These are phyloP conservation scores for Pelagophyceae sp. DNA, from an alignment of 352 stramenopile genomes.

Conservation along the genomic window DNA sequence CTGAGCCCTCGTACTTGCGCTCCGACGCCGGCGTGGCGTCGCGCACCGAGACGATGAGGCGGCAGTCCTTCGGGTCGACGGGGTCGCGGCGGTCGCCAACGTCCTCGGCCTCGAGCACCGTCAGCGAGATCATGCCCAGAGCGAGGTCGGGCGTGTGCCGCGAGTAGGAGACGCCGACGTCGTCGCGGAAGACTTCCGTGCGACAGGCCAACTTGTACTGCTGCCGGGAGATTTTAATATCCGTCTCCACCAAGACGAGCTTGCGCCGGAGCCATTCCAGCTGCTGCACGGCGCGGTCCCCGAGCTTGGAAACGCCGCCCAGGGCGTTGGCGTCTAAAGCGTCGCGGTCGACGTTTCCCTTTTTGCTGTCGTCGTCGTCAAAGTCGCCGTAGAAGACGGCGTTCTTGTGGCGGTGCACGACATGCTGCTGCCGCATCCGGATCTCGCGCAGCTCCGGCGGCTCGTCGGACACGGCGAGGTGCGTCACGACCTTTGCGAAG, in stretches of 20 bases:
- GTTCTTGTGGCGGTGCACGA: conserved; percentile 12
- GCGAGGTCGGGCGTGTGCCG: neutral
- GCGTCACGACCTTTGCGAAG: neutral
- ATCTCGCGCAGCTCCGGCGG: neutral
- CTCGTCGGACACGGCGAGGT: neutral
- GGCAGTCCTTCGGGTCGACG: neutral
- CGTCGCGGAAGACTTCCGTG: neutral
- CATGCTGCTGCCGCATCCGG: neutral
- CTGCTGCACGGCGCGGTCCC: neutral
- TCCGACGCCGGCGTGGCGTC: neutral
- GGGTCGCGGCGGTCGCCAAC: neutral
- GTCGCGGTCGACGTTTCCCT: conserved; percentile 12
- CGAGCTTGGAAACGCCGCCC: neutral
- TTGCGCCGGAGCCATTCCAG: neutral
- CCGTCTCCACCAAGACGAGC: neutral
- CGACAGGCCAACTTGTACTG: neutral
- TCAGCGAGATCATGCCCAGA: conserved; percentile 1
- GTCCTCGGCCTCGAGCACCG: neutral
- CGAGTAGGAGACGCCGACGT: conserved; percentile 15
- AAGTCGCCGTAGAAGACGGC: conserved; percentile 13
- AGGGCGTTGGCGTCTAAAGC: neutral
- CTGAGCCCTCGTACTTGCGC: neutral
- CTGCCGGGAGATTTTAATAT: neutral
- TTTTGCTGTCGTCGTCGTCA: neutral
- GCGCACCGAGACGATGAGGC: neutral